Evolutionary conservation across 1,284 basidiomycete species (phyloP).

Genomic region (Ganoderma sp.): DNA sequence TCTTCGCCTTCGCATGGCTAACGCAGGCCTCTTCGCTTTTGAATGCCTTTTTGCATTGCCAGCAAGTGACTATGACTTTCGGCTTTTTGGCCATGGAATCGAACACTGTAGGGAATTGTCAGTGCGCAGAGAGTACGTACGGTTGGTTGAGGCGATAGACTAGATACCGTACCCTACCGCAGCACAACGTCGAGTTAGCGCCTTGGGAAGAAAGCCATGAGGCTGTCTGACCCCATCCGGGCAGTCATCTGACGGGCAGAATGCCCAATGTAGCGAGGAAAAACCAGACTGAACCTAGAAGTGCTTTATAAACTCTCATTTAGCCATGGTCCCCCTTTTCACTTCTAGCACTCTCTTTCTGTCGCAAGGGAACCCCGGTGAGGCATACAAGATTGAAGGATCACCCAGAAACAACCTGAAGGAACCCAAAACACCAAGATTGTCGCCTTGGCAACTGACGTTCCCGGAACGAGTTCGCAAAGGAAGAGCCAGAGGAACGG

Average conservation of each 20-base stretch:
- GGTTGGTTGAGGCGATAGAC: too few species aligned
- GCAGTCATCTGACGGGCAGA: not conserved
- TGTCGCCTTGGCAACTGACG: not conserved
- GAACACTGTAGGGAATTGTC: not conserved
- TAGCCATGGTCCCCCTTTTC: not conserved
- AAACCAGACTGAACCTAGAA: not conserved
- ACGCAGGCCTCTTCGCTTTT: not conserved
- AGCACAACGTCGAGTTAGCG: not conserved
- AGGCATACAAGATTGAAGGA: not conserved
- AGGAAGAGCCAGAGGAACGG: not conserved
- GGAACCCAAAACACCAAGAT: not conserved
- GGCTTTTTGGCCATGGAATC: not conserved
- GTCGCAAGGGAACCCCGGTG: not conserved
- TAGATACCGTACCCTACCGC: not conserved
- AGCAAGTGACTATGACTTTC: not conserved
- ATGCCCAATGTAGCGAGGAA: not conserved
- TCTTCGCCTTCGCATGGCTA: not conserved
- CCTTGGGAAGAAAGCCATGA: not conserved
- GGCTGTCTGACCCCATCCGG: not conserved
- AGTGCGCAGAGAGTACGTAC: not conserved
- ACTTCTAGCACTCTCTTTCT: not conserved
- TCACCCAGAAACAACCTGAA: not conserved
- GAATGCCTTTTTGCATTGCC: constrained; percentile 2
- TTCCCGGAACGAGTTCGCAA: not conserved
- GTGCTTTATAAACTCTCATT: not conserved